A percentile compares a stretch with the other conserved stretches of the same genome.
These are phyloP conservation scores for Trypanosoma vivax DNA, from an alignment of 208 protist genomes.

Conservation along the genomic window DNA sequence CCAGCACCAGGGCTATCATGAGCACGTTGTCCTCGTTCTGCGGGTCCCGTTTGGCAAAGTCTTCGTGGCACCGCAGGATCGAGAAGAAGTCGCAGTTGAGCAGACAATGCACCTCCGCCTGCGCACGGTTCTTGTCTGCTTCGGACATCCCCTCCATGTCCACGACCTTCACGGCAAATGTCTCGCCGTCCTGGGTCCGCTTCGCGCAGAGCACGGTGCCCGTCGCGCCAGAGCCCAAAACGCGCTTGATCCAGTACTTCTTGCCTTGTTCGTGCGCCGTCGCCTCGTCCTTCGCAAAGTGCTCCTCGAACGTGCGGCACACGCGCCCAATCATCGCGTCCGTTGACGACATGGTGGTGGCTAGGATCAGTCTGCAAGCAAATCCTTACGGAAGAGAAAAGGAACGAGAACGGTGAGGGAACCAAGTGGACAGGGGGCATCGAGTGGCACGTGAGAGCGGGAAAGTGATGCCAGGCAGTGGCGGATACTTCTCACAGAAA, in stretches of 20 bases:
- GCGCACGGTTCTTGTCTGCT: conserved; percentile 15
- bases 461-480: no score
- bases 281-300: conserved; percentile 62
- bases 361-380: no score
- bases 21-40: conserved; percentile 24
- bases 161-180: conserved; percentile 37
- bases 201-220: conserved; percentile 7
- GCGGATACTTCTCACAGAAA: no score
- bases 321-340: conserved; percentile 14
- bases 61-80: conserved; percentile 35
- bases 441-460: no score
- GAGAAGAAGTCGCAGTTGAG: conserved; percentile 42
- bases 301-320: conserved; percentile 48
- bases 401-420: no score
- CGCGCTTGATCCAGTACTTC: conserved; percentile 77
- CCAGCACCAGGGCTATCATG: conserved; percentile 53
- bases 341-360: neutral
- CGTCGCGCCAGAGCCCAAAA: conserved; percentile 45
- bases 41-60: conserved; percentile 12
- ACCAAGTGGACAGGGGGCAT: no score
- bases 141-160: conserved; percentile 23
- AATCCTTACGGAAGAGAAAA: no score
- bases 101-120: conserved; percentile 27
- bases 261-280: conserved; percentile 43
- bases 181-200: conserved; percentile 39